Percentiles rank a stretch among this genome's conserved stretches.
These are phyloP conservation scores for Theileria luwenshuni DNA, from an alignment of 169 alveolate genomes.

Conservation along the genomic window DNA sequence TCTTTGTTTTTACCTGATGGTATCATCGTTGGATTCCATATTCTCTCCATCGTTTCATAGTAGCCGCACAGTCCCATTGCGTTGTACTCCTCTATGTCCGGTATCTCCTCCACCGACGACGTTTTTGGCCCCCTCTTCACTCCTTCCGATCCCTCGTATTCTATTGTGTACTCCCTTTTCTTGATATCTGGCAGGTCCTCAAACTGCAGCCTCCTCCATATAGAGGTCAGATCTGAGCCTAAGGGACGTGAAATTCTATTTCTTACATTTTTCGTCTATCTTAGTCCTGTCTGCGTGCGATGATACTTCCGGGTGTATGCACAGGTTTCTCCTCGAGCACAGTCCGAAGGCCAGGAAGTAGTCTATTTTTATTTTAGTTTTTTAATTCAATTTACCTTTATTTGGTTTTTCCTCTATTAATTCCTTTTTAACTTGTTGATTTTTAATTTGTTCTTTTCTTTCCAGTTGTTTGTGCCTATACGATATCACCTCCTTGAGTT, in stretches of 20 bases:
- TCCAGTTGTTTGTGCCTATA: conserved; percentile 76
- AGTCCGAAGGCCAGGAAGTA: conserved; percentile 86
- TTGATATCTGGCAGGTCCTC: conserved; percentile 37
- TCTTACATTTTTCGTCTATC: conserved; percentile 86
- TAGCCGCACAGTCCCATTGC: conserved; percentile 80
- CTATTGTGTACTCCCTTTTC: conserved; percentile 52
- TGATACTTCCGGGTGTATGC: conserved; percentile 90
- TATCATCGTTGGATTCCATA: conserved; percentile 72
- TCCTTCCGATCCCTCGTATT: conserved; percentile 51
- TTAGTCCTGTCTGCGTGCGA: conserved; percentile 86
- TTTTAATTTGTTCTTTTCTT: background rate
- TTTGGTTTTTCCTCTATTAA: background rate
- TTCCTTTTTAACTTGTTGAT: background rate
- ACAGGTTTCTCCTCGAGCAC: conserved; percentile 89
- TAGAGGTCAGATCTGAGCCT: conserved; percentile 73
- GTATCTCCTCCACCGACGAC: conserved; percentile 60
- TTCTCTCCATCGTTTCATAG: conserved; percentile 81
- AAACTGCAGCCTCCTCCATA: conserved; percentile 72
- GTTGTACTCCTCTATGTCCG: conserved; percentile 61
- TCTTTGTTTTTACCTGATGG: conserved; percentile 56
- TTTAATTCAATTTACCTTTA: conserved; percentile 1
- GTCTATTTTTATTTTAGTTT: conserved; percentile 12
- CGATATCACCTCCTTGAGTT: conserved; percentile 87
- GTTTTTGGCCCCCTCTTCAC: conserved; percentile 58
- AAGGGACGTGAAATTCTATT: background rate